phyloP scores from a whole-genome alignment of 495 filamentous ascomycete genomes.

The Astrothelium subdiscretum region DNA sequence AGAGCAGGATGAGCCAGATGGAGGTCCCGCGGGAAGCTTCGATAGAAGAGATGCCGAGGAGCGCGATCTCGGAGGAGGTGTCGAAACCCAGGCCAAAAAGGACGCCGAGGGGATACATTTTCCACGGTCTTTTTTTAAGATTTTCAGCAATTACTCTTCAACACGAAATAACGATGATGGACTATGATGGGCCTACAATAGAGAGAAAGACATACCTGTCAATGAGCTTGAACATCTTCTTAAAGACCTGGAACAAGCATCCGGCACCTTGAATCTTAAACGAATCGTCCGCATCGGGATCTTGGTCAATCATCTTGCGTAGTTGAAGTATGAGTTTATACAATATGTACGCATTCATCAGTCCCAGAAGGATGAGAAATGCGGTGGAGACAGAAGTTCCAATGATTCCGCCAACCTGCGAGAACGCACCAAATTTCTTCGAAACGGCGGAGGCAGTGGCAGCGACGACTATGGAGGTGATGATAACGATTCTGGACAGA shows the following conservation, averaged over 20 bases:
- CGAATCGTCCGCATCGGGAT: conserved; percentile 38
- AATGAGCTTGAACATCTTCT: conserved; percentile 68
- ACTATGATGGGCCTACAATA: neutral
- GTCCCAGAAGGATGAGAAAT: conserved; percentile 72
- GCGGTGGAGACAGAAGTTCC: conserved; percentile 71
- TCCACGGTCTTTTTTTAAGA: conserved; percentile 62
- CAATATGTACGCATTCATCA: conserved; percentile 76
- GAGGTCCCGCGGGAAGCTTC: conserved; percentile 74
- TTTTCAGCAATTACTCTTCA: neutral
- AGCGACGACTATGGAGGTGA: conserved; percentile 85
- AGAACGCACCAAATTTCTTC: conserved; percentile 65
- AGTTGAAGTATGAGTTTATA: conserved; percentile 60
- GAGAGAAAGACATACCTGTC: conserved; percentile 40
- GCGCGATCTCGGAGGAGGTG: conserved; percentile 85
- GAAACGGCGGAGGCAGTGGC: conserved; percentile 76
- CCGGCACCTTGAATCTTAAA: conserved; percentile 69
- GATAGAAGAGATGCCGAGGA: conserved; percentile 80
- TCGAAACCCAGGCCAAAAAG: conserved; percentile 94
- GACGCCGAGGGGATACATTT: conserved; percentile 88
- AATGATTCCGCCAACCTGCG: conserved; percentile 74
- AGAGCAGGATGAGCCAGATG: conserved; percentile 91
- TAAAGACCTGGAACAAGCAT: conserved; percentile 58
- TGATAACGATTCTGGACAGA: conserved; percentile 57
- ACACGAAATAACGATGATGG: neutral
- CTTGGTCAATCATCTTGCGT: conserved; percentile 39